These are phyloP conservation scores for Mycena amicta DNA, from an alignment of 768 basidiomycete species.

Conservation along the genomic window DNA sequence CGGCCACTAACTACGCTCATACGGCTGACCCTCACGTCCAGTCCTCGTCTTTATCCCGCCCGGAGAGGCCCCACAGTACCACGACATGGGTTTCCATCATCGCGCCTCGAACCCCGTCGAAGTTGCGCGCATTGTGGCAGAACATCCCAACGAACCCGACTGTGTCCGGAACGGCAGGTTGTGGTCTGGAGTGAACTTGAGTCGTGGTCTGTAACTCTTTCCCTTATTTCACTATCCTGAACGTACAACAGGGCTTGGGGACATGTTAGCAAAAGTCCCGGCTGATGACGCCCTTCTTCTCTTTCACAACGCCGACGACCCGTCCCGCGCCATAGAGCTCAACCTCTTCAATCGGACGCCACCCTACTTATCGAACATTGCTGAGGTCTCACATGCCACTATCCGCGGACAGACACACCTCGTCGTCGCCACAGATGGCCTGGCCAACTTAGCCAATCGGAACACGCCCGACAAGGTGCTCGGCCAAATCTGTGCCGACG, in stretches of 20 bases:
- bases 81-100: constrained; percentile 5
- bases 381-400: constrained; percentile 13
- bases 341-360: constrained; percentile 15
- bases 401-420: neutral
- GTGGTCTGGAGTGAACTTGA: constrained; percentile 16
- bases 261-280: constrained; percentile 21
- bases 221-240: neutral
- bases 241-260: constrained; percentile 20
- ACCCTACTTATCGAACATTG: constrained; percentile 21
- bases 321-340: constrained; percentile 7
- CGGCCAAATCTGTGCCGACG: too few species aligned
- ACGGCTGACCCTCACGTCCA: neutral
- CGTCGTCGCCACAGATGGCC: neutral
- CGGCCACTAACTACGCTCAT: neutral
- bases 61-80: neutral
- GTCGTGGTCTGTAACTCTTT: constrained; percentile 1
- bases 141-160: constrained; percentile 19
- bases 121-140: constrained; percentile 9
- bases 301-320: constrained; percentile 10
- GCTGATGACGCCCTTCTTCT: constrained; percentile 11
- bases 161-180: constrained; percentile 6
- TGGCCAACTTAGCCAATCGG: neutral
- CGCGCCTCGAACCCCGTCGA: constrained; percentile 12
- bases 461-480: too few species aligned
- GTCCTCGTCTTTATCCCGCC: neutral